Percentiles rank a stretch among this genome's conserved stretches.
Evolutionary conservation across 192 early-diverging fungal species (phyloP).

Genomic region (Coemansia sp.): DNA sequence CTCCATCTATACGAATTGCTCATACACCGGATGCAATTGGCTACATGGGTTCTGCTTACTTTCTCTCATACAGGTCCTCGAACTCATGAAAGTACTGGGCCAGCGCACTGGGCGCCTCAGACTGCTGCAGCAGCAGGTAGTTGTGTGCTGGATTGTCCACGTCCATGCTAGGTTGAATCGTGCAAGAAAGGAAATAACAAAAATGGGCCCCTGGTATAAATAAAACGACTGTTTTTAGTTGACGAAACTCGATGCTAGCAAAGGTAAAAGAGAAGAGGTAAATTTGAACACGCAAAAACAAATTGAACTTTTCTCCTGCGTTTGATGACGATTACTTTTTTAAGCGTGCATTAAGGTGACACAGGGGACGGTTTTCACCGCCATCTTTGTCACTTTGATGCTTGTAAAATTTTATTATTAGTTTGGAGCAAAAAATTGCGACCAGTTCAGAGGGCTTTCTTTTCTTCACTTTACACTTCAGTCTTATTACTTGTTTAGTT

Average conservation of each 20-base stretch:
- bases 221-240: too few relatives aligned
- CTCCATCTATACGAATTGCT: too few relatives aligned
- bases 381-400: background rate
- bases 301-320: background rate
- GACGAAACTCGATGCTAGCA: too few relatives aligned
- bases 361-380: background rate
- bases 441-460: background rate
- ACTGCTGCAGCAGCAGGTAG: constrained; percentile 68
- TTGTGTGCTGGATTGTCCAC: constrained; percentile 76
- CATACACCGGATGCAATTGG: too few relatives aligned
- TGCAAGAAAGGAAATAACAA: background rate
- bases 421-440: background rate
- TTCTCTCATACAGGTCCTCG: constrained; percentile 92
- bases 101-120: constrained; percentile 67
- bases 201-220: background rate
- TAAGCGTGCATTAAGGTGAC: background rate
- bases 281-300: background rate
- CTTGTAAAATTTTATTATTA: too few relatives aligned
- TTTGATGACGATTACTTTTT: background rate
- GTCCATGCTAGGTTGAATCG: constrained; percentile 53
- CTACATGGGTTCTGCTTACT: constrained; percentile 65
- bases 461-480: background rate
- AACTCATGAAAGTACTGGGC: constrained; percentile 79
- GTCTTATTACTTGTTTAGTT: background rate
- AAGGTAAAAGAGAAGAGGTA: background rate